These are phyloP conservation scores for Suhomyces atakaporum DNA, from an alignment of 1,139 yeast genomes.

Conservation along the genomic window DNA sequence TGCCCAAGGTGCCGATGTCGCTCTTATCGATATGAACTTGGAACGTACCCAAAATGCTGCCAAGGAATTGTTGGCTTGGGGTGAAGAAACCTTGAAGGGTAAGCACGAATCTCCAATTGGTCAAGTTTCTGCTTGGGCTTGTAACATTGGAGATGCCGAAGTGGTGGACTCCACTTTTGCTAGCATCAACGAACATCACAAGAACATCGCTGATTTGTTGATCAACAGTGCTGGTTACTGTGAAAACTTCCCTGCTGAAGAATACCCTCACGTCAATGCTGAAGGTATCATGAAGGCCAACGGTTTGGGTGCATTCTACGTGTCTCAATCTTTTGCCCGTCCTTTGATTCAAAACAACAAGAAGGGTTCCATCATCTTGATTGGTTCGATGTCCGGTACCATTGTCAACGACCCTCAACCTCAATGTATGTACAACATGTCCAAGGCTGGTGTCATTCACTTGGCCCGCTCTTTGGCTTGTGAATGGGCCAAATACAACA, in stretches of 20 bases:
- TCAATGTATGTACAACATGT: slow-evolving; percentile 53
- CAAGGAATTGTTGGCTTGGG: slow-evolving; percentile 58
- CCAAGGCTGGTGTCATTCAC: slow-evolving; percentile 53
- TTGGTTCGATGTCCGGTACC: slow-evolving; percentile 53
- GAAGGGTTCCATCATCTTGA: slow-evolving; percentile 46
- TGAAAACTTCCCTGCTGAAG: slow-evolving; percentile 75
- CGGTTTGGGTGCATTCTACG: slow-evolving; percentile 74
- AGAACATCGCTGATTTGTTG: slow-evolving; percentile 61
- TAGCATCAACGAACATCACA: slow-evolving; percentile 57
- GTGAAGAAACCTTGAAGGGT: slow-evolving; percentile 47
- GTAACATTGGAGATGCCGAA: slow-evolving; percentile 70
- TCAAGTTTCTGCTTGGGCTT: slow-evolving; percentile 67
- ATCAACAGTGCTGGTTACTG: slow-evolving; percentile 85
- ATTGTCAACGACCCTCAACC: slow-evolving; percentile 56
- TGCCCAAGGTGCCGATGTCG: slow-evolving; percentile 70
- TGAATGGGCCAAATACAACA: slow-evolving; percentile 55
- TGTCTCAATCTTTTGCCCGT: slow-evolving; percentile 61
- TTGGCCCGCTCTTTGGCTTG: slow-evolving; percentile 51
- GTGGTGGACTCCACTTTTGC: slow-evolving; percentile 57
- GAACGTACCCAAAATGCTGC: slow-evolving; percentile 64
- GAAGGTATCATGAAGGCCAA: slow-evolving; percentile 72
- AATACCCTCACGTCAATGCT: slow-evolving; percentile 71
- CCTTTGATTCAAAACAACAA: slow-evolving; percentile 63
- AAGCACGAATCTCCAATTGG: slow-evolving; percentile 41
- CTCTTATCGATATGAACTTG: slow-evolving; percentile 71